Conservation (phyloP, 306 rosid species). For the Prunus padus region DNA sequence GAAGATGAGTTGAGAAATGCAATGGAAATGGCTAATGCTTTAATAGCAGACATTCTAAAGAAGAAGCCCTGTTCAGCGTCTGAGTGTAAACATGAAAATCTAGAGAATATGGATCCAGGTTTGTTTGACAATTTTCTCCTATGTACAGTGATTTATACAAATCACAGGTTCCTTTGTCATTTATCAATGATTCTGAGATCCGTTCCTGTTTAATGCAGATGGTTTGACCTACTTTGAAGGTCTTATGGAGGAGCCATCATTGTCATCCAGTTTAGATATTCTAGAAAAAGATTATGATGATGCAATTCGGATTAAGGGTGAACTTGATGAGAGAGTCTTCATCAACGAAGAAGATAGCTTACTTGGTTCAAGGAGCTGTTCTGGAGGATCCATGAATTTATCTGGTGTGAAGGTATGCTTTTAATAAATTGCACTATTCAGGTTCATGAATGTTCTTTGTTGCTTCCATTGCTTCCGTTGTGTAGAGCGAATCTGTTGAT, state of each 20-base stretch:
- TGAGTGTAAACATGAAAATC: slow-evolving; percentile 63
- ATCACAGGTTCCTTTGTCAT: not conserved
- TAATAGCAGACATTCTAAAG: slow-evolving; percentile 75
- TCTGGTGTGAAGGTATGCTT: slow-evolving; percentile 75
- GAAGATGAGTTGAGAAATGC: slow-evolving; percentile 83
- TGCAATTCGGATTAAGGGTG: slow-evolving; percentile 65
- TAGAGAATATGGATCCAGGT: slow-evolving; percentile 79
- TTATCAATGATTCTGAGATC: slow-evolving; percentile 16
- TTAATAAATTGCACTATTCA: slow-evolving; percentile 4
- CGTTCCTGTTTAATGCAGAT: slow-evolving; percentile 45
- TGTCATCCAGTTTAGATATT: slow-evolving; percentile 57
- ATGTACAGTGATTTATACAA: slow-evolving; percentile 2
- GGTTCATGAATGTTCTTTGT: not conserved
- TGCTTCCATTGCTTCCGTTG: not conserved
- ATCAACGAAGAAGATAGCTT: slow-evolving; percentile 83
- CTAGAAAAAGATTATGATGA: slow-evolving; percentile 75
- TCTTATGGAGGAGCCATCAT: slow-evolving; percentile 66
- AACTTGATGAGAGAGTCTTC: slow-evolving; percentile 87
- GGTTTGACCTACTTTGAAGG: slow-evolving; percentile 81
- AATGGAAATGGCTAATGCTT: slow-evolving; percentile 74
- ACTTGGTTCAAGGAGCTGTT: slow-evolving; percentile 73
- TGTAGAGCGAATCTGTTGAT: slow-evolving; percentile 11
- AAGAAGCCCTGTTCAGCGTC: slow-evolving; percentile 68
- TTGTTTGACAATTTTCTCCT: slow-evolving; percentile 14
- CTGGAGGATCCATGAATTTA: slow-evolving; percentile 59